Conservation (phyloP, 1,284 basidiomycete genomes). For the Rhodotorula sp. region DNA sequence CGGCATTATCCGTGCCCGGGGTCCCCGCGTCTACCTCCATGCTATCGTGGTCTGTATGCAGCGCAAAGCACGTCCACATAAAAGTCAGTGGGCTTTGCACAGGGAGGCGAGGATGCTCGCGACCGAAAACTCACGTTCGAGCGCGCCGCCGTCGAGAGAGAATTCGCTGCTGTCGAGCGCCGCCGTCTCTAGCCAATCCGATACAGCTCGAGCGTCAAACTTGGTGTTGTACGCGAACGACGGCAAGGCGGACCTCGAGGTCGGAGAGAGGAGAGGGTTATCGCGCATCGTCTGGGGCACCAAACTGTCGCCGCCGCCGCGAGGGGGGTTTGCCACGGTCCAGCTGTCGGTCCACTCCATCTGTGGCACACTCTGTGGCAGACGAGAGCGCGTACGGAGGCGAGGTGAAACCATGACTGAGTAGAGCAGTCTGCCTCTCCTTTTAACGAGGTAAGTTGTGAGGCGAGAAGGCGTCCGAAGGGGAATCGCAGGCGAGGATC, state of each 20-base stretch:
- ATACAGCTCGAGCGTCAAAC: not conserved
- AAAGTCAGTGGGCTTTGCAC: not conserved
- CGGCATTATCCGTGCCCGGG: not conserved
- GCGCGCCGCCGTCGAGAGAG: not conserved
- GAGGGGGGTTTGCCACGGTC: not conserved
- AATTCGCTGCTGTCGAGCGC: not conserved
- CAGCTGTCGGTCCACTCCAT: not conserved
- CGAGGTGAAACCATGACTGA: not conserved
- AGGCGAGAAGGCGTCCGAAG: no score
- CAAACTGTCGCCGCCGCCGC: not conserved
- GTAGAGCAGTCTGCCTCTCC: no score
- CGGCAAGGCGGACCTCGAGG: not conserved
- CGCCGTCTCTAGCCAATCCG: not conserved
- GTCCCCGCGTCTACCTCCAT: not conserved
- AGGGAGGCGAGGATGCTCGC: not conserved
- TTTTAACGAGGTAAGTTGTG: no score
- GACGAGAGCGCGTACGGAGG: not conserved
- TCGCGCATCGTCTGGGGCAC: not conserved
- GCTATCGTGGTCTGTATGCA: not conserved
- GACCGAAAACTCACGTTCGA: not conserved
- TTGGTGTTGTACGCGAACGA: not conserved
- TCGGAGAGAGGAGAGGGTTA: not conserved
- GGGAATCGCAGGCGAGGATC: no score
- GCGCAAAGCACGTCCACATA: no score
- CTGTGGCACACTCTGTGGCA: no score